These are phyloP conservation scores for Colletotrichum cuscutae DNA, from an alignment of 2,329 filamentous ascomycete genomes.

Conservation along the genomic window DNA sequence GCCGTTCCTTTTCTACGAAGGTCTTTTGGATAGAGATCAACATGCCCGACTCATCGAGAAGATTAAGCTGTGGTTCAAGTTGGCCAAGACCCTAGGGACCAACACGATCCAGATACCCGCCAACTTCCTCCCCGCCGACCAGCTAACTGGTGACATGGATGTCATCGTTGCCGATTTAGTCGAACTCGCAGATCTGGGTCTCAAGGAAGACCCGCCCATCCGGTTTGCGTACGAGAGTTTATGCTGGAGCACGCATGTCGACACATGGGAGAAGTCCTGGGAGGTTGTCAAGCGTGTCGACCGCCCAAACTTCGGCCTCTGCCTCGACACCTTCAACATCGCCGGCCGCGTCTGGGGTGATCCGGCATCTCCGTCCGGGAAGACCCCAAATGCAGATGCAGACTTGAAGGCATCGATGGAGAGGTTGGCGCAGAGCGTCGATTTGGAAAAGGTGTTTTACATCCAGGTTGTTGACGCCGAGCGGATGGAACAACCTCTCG, in stretches of 20 bases:
- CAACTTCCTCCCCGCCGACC: constrained; percentile 67
- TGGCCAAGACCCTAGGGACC: constrained; percentile 71
- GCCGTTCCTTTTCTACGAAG: constrained; percentile 83
- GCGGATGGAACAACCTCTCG: constrained; percentile 61
- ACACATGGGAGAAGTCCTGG: constrained; percentile 79
- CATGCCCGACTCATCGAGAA: constrained; percentile 69
- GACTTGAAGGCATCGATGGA: constrained; percentile 64
- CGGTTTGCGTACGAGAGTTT: constrained; percentile 79
- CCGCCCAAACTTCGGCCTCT: constrained; percentile 77
- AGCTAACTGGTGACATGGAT: constrained; percentile 56
- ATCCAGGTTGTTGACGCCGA: constrained; percentile 82
- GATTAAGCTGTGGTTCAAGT: constrained; percentile 74
- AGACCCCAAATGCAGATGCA: constrained; percentile 62
- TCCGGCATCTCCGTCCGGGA: constrained; percentile 63
- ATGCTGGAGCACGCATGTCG: constrained; percentile 75
- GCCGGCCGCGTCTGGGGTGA: constrained; percentile 77
- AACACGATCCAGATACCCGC: constrained; percentile 80
- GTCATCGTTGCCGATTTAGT: constrained; percentile 71
- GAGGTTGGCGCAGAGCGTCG: constrained; percentile 62
- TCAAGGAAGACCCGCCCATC: constrained; percentile 63
- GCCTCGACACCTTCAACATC: constrained; percentile 85
- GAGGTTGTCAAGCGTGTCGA: constrained; percentile 72
- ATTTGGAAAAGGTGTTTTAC: constrained; percentile 76
- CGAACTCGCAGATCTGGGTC: constrained; percentile 74
- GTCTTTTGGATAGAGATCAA: constrained; percentile 69